Conservation (phyloP, 257 asterid species). For the Agastache rugosa region DNA sequence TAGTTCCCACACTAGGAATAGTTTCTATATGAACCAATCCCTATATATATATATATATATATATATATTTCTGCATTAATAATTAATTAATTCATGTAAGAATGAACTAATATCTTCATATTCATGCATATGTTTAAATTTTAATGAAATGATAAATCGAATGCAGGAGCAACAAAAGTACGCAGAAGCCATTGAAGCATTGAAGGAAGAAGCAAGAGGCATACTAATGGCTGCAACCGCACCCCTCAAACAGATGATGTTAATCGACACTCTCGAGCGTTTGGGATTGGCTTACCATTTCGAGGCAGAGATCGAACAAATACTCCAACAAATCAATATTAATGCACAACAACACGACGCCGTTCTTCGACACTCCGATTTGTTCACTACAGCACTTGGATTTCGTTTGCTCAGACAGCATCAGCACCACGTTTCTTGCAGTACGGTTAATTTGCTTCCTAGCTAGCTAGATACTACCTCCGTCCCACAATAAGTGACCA, state of each 20-base stretch:
- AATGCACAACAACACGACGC: background rate
- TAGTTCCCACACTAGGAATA: no score
- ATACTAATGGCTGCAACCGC: constrained; percentile 12
- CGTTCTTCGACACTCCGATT: constrained; percentile 17
- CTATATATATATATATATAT: no score
- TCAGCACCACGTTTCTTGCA: constrained; percentile 33
- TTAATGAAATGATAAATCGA: no score
- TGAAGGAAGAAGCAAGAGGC: constrained; percentile 31
- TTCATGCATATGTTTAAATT: no score
- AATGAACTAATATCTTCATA: no score
- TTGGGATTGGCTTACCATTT: constrained; percentile 45
- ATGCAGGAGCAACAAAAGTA: constrained; percentile 32
- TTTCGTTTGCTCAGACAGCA: constrained; percentile 41
- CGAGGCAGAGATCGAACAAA: constrained; percentile 25
- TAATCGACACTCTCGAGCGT: constrained; percentile 37
- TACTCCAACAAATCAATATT: constrained; percentile 12
- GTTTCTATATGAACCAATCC: no score
- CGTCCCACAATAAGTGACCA: no score
- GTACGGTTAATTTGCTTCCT: background rate
- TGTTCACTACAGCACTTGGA: constrained; percentile 30
- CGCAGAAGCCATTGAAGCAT: constrained; percentile 17
- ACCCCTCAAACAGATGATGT: constrained; percentile 1
- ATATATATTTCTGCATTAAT: no score
- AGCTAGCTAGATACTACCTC: background rate
- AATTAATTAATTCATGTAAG: no score